Conservation (phyloP, 2,329 filamentous ascomycete species). For the Cucurbitaria berberidis region DNA sequence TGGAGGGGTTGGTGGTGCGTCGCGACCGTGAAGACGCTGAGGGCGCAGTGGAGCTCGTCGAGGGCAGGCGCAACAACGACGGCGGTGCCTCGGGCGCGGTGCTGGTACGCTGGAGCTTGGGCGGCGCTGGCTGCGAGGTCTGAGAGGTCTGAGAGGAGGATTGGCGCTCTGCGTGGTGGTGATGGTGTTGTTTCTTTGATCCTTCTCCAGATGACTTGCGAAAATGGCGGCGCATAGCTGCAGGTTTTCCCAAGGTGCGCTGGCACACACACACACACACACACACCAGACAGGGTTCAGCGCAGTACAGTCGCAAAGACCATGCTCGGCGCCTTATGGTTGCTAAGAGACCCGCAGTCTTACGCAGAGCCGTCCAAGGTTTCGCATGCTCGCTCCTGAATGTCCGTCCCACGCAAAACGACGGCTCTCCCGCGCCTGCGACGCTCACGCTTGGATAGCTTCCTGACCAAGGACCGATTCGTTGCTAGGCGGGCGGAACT, state of each 20-base stretch:
- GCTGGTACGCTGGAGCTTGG: slow-evolving; percentile 35
- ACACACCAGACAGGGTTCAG: slow-evolving; percentile 26
- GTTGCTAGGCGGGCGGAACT: slow-evolving; percentile 18
- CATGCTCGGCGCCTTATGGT: slow-evolving; percentile 28
- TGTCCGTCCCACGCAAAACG: slow-evolving; percentile 12
- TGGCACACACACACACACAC: too few species aligned
- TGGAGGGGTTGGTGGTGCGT: slow-evolving; percentile 36
- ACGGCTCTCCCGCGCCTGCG: slow-evolving; percentile 8
- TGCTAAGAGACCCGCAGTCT: slow-evolving; percentile 24
- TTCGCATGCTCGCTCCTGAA: slow-evolving; percentile 15
- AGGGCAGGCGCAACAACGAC: slow-evolving; percentile 45
- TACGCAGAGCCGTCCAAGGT: slow-evolving; percentile 15
- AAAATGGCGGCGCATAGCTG: slow-evolving; percentile 24
- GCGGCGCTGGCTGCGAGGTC: slow-evolving; percentile 21
- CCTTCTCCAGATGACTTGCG: slow-evolving; percentile 21
- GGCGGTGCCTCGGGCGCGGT: slow-evolving; percentile 30
- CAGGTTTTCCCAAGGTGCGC: slow-evolving; percentile 17
- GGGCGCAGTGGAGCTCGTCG: slow-evolving; percentile 25
- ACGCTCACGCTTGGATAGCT: slow-evolving; percentile 15
- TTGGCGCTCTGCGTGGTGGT: slow-evolving; percentile 3
- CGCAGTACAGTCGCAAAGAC: slow-evolving; percentile 17
- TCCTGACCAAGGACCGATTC: slow-evolving; percentile 11
- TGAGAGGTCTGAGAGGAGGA: slow-evolving; percentile 5
- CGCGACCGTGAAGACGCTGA: slow-evolving; percentile 31
- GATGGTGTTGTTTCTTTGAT: too few species aligned